These are phyloP conservation scores for Paracoccidioides lutzii DNA, from an alignment of 2,329 filamentous ascomycete genomes.

Conservation along the genomic window DNA sequence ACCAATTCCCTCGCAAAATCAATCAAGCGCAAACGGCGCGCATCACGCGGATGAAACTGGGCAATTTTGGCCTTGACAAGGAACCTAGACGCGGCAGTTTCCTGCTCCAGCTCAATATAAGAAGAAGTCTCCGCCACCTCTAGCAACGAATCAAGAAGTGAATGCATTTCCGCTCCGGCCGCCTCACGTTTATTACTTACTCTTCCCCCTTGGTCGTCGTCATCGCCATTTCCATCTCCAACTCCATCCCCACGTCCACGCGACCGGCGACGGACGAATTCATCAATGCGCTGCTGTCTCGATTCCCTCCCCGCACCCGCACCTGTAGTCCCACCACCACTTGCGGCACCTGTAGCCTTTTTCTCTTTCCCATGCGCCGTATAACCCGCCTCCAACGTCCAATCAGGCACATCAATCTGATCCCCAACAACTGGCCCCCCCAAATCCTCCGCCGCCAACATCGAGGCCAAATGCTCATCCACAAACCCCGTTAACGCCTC, in stretches of 20 bases:
- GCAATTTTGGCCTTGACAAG: constrained; percentile 43
- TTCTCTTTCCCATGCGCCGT: constrained; percentile 39
- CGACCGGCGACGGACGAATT: constrained; percentile 32
- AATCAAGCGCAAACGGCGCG: constrained; percentile 38
- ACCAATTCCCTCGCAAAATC: constrained; percentile 32
- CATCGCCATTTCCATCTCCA: constrained; percentile 11
- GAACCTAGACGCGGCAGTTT: constrained; percentile 42
- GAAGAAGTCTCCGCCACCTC: constrained; percentile 30
- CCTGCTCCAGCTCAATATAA: constrained; percentile 37
- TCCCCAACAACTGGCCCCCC: constrained; percentile 74
- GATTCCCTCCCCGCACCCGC: constrained; percentile 19
- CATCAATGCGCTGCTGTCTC: constrained; percentile 39
- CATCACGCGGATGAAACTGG: constrained; percentile 44
- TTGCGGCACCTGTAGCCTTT: constrained; percentile 25
- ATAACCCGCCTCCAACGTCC: constrained; percentile 40
- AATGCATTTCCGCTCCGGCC: constrained; percentile 36
- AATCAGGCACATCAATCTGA: constrained; percentile 50
- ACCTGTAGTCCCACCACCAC: constrained; percentile 7
- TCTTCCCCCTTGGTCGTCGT: constrained; percentile 10
- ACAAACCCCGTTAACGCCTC: constrained; percentile 58
- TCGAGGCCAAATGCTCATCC: constrained; percentile 53
- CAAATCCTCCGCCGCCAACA: constrained; percentile 72
- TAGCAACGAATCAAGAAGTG: constrained; percentile 36
- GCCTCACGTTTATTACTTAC: constrained; percentile 34
- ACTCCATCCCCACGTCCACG: constrained; percentile 14